Base-by-base conservation (phyloP, 2,329 filamentous ascomycete genomes). In the Nemania serpens region DNA sequence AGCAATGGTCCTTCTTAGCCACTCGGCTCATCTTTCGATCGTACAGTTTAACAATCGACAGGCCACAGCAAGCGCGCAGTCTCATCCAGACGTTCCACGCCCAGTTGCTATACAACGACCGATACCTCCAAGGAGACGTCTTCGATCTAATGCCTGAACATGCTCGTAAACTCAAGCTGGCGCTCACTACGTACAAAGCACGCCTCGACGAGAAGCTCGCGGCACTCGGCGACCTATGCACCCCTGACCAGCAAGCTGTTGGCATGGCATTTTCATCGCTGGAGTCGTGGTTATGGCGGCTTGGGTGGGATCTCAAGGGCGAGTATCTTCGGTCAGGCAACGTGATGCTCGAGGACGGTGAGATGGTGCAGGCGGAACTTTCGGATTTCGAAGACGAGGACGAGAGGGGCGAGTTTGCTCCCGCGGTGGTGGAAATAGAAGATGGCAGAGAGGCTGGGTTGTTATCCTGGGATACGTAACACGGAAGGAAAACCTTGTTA, bases 1-100 rank as follows among this genome's bases (percentile, higher is more conserved):
- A 86, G 62, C 85, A 88, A 63, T 88, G 85, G 86, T 84, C 81
- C 77, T 79, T 85, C 67, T 78, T 86, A 62, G 71, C 82, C 3
- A 77, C 82, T 41, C 79, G 77, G 49, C 69, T 86, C 36, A 67
- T 86, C 11, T 78, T 88, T 48, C 79, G 80, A 25, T 80, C 83
- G 1, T 79, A 81, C 67, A 64, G 67, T 10, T 79, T 88, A 1
- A 74, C 78, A 0, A 60, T 74, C 20, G 67, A 70, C 3, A 74
- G 75, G 1, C 84, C 85, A 0, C 55, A 62, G 0, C 77, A 88
- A 34, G 78, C 78, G 11, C 73, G 73, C 2, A 69, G 71, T n/a
- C 75, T 88, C 34, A 73, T 88, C 12, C 76, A 76, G 46, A 78
- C 81, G 0, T 69, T 88, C 29, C 78, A 83, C 48, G 79, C 83